These are phyloP conservation scores for Aspergillus pseudonomiae DNA, from an alignment of 2,329 filamentous ascomycete genomes.

Conservation along the genomic window DNA sequence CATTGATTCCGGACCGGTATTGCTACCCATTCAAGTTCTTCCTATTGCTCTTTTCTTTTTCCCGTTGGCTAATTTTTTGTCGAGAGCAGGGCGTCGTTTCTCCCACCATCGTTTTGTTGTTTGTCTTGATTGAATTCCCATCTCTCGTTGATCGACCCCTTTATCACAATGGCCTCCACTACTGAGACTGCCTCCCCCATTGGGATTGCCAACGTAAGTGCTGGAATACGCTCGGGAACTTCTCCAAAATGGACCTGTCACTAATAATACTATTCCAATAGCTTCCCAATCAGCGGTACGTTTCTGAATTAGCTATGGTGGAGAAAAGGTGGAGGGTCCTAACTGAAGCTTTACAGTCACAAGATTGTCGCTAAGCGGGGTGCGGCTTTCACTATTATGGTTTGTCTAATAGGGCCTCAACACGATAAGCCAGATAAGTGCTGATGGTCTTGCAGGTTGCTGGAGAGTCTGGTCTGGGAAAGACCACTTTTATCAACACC, in stretches of 20 bases:
- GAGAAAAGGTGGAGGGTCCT: slow-evolving; percentile 19
- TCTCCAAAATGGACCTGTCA: slow-evolving; percentile 11
- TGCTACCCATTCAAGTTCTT: background rate
- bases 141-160: slow-evolving; percentile 21
- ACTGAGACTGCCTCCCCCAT: slow-evolving; percentile 68
- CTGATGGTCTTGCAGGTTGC: slow-evolving; percentile 69
- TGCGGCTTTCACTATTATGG: slow-evolving; percentile 99
- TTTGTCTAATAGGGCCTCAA: slow-evolving; percentile 48
- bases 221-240: slow-evolving; percentile 1
- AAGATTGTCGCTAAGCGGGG: slow-evolving; percentile 81
- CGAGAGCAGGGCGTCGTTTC: slow-evolving; percentile 17
- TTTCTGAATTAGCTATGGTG: slow-evolving; percentile 32
- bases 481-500: slow-evolving; percentile 99
- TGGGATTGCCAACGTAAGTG: slow-evolving; percentile 73
- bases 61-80: slow-evolving; percentile 6
- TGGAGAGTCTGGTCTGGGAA: slow-evolving; percentile 96
- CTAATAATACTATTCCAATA: slow-evolving; percentile 44
- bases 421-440: background rate
- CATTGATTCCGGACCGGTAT: slow-evolving; percentile 5
- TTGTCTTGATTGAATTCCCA: slow-evolving; percentile 21
- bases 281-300: slow-evolving; percentile 71
- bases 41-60: slow-evolving; percentile 6
- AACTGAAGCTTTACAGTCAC: slow-evolving; percentile 53
- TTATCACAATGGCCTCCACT: slow-evolving; percentile 56
- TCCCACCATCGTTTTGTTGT: slow-evolving; percentile 22